phyloP scores from a whole-genome alignment of 805 yeast genomes.

The Wickerhamomyces hampshirensis region DNA sequence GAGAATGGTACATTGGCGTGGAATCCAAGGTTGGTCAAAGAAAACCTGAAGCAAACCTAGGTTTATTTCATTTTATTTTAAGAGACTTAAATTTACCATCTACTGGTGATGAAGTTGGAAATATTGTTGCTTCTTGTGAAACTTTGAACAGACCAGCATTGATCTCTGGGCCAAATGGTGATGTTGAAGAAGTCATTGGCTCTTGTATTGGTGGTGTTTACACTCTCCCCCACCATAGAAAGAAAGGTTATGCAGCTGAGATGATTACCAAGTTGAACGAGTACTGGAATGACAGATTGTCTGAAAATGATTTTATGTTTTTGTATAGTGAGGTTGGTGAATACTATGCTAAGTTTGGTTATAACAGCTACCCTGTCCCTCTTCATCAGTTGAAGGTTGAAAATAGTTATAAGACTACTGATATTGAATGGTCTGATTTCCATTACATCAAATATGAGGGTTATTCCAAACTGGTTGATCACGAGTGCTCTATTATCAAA shows the following conservation, averaged over 20 bases:
- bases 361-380: conserved; percentile 36
- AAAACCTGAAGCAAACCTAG: conserved; percentile 18
- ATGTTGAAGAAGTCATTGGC: conserved; percentile 27
- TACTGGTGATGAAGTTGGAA: conserved; percentile 14
- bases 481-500: conserved; percentile 22
- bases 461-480: conserved; percentile 26
- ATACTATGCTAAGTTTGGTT: conserved; percentile 63
- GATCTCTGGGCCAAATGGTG: conserved; percentile 24
- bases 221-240: conserved; percentile 43
- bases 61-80: conserved; percentile 32
- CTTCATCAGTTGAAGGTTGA: conserved; percentile 25
- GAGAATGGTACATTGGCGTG: conserved; percentile 30
- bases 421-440: conserved; percentile 10
- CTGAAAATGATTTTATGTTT: conserved; percentile 30
- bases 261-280: conserved; percentile 39
- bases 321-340: conserved; percentile 74
- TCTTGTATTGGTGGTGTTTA: conserved; percentile 57
- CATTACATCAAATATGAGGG: conserved; percentile 27
- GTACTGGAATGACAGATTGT: conserved; percentile 29
- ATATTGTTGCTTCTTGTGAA: conserved; percentile 37
- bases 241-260: conserved; percentile 48
- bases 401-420: conserved; percentile 12
- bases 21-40: conserved; percentile 24
- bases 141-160: conserved; percentile 34
- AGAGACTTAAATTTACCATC: conserved; percentile 23